Conservation (phyloP, 768 basidiomycete species). For the Termitomyces eurrhizus region DNA sequence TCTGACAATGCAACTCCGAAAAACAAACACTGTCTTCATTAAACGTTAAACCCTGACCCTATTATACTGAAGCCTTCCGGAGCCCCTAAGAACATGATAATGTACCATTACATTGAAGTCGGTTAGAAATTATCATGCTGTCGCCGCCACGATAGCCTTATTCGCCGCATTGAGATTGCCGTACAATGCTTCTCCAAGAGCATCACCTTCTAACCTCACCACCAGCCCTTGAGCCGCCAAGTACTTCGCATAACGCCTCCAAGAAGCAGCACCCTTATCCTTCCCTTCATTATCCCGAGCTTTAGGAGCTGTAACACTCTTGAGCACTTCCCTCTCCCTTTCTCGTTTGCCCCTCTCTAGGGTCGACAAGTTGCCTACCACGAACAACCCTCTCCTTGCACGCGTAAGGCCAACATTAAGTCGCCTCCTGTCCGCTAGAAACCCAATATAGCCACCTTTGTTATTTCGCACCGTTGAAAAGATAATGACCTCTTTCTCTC, state of each 20-base stretch:
- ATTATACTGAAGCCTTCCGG: background rate
- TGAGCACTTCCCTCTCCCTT: constrained; percentile 13
- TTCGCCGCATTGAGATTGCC: constrained; percentile 28
- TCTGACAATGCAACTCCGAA: background rate
- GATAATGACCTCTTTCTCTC: constrained; percentile 89
- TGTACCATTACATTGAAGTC: background rate
- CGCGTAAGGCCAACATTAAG: constrained; percentile 91
- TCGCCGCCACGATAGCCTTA: background rate
- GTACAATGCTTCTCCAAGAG: constrained; percentile 39
- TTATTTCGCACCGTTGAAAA: constrained; percentile 93
- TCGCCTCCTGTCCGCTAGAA: constrained; percentile 80
- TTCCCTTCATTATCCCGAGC: constrained; percentile 14
- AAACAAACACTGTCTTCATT: background rate
- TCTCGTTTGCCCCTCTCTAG: constrained; percentile 44
- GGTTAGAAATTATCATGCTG: constrained; percentile 2
- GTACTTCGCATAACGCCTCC: constrained; percentile 60
- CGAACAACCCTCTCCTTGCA: constrained; percentile 80
- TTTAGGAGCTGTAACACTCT: background rate
- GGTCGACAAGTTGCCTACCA: constrained; percentile 71
- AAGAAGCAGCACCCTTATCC: constrained; percentile 47
- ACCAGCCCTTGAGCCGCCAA: constrained; percentile 51
- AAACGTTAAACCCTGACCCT: background rate
- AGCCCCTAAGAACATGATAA: background rate
- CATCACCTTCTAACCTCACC: constrained; percentile 39
- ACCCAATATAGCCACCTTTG: constrained; percentile 72